Percentiles rank a stretch among this genome's conserved stretches.
phyloP scores from a whole-genome alignment of 1,284 basidiomycete genomes.

The Pascua guehoae region DNA sequence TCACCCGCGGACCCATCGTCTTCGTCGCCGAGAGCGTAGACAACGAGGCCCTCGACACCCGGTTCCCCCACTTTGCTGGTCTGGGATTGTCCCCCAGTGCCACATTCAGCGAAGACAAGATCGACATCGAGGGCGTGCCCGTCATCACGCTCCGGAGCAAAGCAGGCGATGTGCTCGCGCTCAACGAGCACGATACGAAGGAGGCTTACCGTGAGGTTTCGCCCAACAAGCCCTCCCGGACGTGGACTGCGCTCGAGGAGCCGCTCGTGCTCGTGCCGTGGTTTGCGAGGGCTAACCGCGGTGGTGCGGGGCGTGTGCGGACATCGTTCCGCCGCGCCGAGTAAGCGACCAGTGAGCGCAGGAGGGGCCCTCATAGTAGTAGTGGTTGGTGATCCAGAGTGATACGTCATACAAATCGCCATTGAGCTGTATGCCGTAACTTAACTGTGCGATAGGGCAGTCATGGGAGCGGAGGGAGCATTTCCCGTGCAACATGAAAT shows the following conservation, averaged over 20 bases:
- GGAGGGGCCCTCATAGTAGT: no score
- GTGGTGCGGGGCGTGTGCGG: constrained; percentile 28
- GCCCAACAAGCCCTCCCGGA: constrained; percentile 8
- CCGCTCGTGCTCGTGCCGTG: constrained; percentile 29
- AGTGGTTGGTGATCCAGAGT: no score
- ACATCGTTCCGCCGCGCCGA: constrained; percentile 18
- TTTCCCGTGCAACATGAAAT: no score
- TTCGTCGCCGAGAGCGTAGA: constrained; percentile 35
- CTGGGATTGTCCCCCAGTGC: constrained; percentile 22
- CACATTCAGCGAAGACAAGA: constrained; percentile 15
- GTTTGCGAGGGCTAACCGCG: constrained; percentile 37
- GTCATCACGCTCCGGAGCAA: constrained; percentile 17
- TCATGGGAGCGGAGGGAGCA: no score
- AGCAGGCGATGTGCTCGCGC: background rate
- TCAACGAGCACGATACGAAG: constrained; percentile 6
- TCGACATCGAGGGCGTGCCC: constrained; percentile 25
- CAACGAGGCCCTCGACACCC: constrained; percentile 22
- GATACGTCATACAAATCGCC: no score
- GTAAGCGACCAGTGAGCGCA: background rate
- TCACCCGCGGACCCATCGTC: constrained; percentile 35
- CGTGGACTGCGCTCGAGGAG: constrained; percentile 8
- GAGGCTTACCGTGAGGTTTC: constrained; percentile 13
- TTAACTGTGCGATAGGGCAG: no score
- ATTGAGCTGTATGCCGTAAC: no score
- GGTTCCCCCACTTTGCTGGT: constrained; percentile 28